phyloP scores from a whole-genome alignment of 2,329 filamentous ascomycete genomes.

The Epicoccum nigrum region DNA sequence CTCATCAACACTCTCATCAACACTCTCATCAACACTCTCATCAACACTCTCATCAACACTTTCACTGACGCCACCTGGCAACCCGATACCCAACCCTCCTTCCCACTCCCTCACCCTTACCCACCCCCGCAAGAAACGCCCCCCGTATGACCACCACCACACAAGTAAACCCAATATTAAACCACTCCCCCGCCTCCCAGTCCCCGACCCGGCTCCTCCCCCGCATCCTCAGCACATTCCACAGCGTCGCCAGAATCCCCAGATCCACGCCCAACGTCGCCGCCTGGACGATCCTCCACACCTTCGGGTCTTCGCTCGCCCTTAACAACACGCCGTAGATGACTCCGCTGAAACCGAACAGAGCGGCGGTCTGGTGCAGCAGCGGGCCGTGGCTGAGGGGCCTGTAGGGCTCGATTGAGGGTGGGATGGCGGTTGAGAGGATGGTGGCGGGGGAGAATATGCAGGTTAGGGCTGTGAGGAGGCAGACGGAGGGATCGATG shows the following conservation, averaged over 20 bases:
- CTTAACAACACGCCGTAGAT: conserved; percentile 15
- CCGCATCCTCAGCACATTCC: conserved; percentile 1
- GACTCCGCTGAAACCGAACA: conserved; percentile 16
- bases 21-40: too few species aligned
- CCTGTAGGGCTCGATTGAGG: conserved; percentile 1
- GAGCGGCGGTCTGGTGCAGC: conserved; percentile 10
- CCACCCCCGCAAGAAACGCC: conserved; percentile 11
- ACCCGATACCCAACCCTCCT: too few species aligned
- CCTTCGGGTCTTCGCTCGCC: conserved; percentile 9
- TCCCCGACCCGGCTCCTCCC: neutral
- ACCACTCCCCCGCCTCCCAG: conserved; percentile 11
- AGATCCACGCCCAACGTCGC: conserved; percentile 14
- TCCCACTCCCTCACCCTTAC: neutral
- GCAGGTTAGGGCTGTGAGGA: conserved; percentile 17
- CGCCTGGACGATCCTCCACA: conserved; percentile 20
- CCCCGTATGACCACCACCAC: conserved; percentile 14
- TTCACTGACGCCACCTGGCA: too few species aligned
- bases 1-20: too few species aligned
- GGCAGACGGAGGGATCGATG: conserved; percentile 16
- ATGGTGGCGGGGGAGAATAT: conserved; percentile 9
- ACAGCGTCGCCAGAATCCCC: conserved; percentile 6
- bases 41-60: too few species aligned
- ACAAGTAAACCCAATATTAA: conserved; percentile 16
- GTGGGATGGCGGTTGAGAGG: conserved; percentile 8
- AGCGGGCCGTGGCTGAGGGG: conserved; percentile 8